Evolutionary conservation across 306 rosid genomes (phyloP), one percentile per base, ranked within the genome.

Genomic region (Nissolia schottii): DNA sequence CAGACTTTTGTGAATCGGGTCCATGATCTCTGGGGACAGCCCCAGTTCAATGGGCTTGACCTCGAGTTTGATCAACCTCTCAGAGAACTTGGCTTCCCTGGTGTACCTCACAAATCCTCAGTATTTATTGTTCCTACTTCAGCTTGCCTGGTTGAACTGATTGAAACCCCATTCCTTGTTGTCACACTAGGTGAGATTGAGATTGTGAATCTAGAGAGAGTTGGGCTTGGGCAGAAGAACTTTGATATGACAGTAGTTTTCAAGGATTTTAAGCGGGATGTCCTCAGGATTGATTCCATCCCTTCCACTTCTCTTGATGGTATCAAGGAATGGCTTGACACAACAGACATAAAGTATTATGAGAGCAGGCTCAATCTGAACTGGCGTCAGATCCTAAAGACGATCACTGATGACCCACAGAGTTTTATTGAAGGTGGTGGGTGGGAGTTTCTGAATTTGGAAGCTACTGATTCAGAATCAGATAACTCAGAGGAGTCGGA

Each of bases 21-120:
- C 49, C 86, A 89, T 74, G 96, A 91, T 84, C 96, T 93, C 9
- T 93, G 98, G 98, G 91, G 93, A 67, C 98, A 91, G 64, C 87
- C 96, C 1, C 98, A 93, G 69, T 91, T 89, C 63, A 85, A 46
- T 38, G 89, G 89, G 60, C 90, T 88, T 71, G 98, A 91, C 72
- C 81, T 93, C n/a, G 97, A 91, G 84, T 93, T 93, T 85, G 98
- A 93, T 83, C 97, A 91, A 84, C 98, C 98, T 73, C 74, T 91
- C 32, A 87, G 97, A 85, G 98, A 93, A 84, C 97, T 91, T 72
- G 98, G 98, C 74, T 93, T 93, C 80, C 97, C 86, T 34, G 98
- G 98, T 16, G 98, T 93, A 14, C 98, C 98, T 59, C 83, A 86
- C 19, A 93, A 93, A 71, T 87, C 98, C 56, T 91, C 97, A 0